Percentiles rank a stretch among this genome's conserved stretches.
These are phyloP conservation scores for Fraxinus albicans DNA, from an alignment of 305 asterid genomes.

Conservation along the genomic window DNA sequence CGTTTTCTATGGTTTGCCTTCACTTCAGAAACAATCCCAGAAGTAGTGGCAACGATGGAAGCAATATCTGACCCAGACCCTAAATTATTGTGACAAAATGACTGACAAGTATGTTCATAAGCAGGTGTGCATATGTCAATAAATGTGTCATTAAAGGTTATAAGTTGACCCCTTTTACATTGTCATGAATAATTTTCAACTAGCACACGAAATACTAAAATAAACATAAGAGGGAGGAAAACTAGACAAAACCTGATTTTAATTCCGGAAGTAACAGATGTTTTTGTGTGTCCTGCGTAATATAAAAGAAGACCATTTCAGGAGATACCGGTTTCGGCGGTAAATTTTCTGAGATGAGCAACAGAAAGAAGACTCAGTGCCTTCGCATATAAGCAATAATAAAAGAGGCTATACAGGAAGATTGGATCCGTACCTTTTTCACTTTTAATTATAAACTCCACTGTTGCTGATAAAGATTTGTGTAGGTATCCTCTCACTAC, in stretches of 20 bases:
- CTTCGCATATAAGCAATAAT: conserved; percentile 16
- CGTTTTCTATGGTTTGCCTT: background rate
- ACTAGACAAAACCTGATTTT: conserved; percentile 55
- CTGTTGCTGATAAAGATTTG: conserved; percentile 63
- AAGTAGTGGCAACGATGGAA: background rate
- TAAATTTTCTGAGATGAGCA: conserved; percentile 52
- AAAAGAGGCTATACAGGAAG: conserved; percentile 14
- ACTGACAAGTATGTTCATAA: background rate
- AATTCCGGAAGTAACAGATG: conserved; percentile 71
- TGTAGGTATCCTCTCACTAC: conserved; percentile 79
- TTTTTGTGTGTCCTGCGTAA: conserved; percentile 87
- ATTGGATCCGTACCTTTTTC: conserved; percentile 50
- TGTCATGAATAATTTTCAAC: background rate
- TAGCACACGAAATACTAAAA: background rate
- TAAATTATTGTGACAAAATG: background rate
- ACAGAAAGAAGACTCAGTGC: conserved; percentile 23
- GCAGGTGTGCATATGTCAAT: background rate
- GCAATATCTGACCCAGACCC: background rate
- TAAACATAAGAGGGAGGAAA: background rate
- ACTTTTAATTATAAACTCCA: conserved; percentile 75
- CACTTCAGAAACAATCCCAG: background rate
- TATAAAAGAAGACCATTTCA: conserved; percentile 67
- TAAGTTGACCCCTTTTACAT: background rate
- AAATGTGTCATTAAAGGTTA: background rate
- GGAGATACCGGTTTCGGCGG: conserved; percentile 65